Conservation (phyloP, 1,284 basidiomycete species). For the Abortiporus biennis region DNA sequence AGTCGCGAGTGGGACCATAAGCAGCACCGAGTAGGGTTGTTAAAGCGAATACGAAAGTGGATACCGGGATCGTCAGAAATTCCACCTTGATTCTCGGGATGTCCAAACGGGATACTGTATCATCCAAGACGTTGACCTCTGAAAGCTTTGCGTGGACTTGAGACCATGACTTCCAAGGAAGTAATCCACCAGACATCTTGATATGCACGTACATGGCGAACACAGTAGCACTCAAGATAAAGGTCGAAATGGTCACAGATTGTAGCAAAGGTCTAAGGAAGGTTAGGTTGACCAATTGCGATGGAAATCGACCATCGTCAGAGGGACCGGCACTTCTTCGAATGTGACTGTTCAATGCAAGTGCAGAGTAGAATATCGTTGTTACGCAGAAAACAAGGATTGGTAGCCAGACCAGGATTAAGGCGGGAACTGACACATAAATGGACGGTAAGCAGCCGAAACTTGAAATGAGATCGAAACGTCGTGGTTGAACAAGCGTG, state of each 20-base stretch:
- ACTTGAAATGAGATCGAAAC: constrained; percentile 60
- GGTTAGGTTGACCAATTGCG: constrained; percentile 29
- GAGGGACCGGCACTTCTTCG: no score
- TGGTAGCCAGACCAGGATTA: constrained; percentile 54
- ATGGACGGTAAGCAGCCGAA: constrained; percentile 60
- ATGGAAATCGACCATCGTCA: no score
- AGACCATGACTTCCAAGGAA: constrained; percentile 21
- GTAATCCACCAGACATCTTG: constrained; percentile 31
- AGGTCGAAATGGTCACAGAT: constrained; percentile 27
- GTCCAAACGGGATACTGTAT: constrained; percentile 7
- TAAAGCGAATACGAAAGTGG: constrained; percentile 32
- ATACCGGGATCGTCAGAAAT: constrained; percentile 37
- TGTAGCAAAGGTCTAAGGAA: constrained; percentile 35
- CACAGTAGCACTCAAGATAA: constrained; percentile 29
- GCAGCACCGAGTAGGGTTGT: constrained; percentile 16
- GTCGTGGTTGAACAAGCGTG: constrained; percentile 57
- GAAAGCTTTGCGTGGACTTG: constrained; percentile 31
- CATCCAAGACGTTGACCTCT: constrained; percentile 18
- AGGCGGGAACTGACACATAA: constrained; percentile 43
- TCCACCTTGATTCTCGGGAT: constrained; percentile 20
- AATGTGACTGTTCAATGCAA: constrained; percentile 23
- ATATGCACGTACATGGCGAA: constrained; percentile 30
- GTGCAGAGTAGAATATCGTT: constrained; percentile 37
- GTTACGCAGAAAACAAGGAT: constrained; percentile 41
- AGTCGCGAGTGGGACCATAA: constrained; percentile 15